phyloP scores from a whole-genome alignment of 352 stramenopile species.

The Phytopythium kandeliae region DNA sequence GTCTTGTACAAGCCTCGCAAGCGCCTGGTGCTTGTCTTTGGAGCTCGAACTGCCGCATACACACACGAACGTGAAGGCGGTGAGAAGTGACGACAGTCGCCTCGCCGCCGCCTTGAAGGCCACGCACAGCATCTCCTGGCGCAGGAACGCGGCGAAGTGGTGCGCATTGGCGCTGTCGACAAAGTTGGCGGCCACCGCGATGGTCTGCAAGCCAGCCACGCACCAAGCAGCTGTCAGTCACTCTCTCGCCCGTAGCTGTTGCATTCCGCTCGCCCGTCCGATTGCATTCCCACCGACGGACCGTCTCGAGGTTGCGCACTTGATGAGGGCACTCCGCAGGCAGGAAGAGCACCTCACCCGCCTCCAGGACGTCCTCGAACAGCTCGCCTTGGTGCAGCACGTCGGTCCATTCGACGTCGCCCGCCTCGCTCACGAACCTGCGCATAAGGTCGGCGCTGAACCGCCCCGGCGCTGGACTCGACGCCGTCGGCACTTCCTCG shows the following conservation, averaged over 20 bases:
- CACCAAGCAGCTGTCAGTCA: no score
- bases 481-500: slow-evolving; percentile 13
- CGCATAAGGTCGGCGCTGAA: slow-evolving; percentile 22
- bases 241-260: no score
- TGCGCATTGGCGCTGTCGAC: slow-evolving; percentile 13
- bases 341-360: slow-evolving; percentile 31
- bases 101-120: no score
- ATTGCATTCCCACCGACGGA: no score
- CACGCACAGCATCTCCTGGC: slow-evolving; percentile 6
- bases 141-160: slow-evolving; percentile 6
- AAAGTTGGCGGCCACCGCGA: slow-evolving; percentile 26
- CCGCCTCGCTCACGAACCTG: background rate
- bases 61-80: slow-evolving; percentile 2
- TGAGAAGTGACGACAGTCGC: no score
- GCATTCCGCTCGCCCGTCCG: no score
- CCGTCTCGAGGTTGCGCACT: slow-evolving; percentile 29
- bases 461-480: slow-evolving; percentile 6
- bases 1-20: background rate
- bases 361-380: slow-evolving; percentile 25
- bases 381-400: slow-evolving; percentile 16
- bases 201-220: slow-evolving; percentile 10
- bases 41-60: slow-evolving; percentile 4
- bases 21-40: background rate
- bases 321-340: slow-evolving; percentile 27
- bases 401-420: background rate